These are phyloP conservation scores for Phaffia australis DNA, from an alignment of 768 basidiomycete species.

Conservation along the genomic window DNA sequence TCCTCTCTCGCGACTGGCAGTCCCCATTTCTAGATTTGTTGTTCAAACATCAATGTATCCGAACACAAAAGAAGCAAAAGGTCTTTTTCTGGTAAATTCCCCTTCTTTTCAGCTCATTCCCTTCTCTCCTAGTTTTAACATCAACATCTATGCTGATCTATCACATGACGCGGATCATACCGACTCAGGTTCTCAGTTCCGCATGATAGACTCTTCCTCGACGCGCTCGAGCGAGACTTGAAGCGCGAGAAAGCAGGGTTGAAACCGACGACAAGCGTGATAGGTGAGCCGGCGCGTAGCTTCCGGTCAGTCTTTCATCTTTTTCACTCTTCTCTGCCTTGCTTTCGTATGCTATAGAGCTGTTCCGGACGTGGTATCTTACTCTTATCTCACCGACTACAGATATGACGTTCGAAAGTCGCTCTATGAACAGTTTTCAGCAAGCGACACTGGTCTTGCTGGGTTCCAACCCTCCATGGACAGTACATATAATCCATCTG, in stretches of 20 bases:
- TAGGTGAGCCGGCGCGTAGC: conserved; percentile 72
- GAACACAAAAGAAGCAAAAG: conserved; percentile 97
- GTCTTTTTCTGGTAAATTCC: conserved; percentile 84
- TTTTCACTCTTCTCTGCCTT: background rate
- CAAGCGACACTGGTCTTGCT: conserved; percentile 10
- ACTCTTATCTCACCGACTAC: background rate
- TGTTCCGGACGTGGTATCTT: background rate
- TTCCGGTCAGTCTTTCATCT: conserved; percentile 46
- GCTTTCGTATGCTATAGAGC: background rate
- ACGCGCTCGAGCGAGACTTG: conserved; percentile 88
- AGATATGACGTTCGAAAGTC: conserved; percentile 70
- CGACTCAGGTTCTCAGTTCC: conserved; percentile 80
- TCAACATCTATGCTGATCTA: conserved; percentile 1
- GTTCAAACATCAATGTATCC: conserved; percentile 93
- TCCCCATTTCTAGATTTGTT: conserved; percentile 84
- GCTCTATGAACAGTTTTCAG: conserved; percentile 77
- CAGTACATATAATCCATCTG: background rate
- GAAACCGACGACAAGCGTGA: conserved; percentile 57
- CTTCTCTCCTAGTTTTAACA: background rate
- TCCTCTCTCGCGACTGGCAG: conserved; percentile 40
- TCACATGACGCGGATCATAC: background rate
- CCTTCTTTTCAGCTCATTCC: conserved; percentile 2
- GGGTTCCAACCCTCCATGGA: background rate
- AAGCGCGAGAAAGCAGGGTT: conserved; percentile 87
- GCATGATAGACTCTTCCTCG: conserved; percentile 90